phyloP scores from a whole-genome alignment of 2,329 filamentous ascomycete genomes.

The Paraphaeosphaeria sporulosa region DNA sequence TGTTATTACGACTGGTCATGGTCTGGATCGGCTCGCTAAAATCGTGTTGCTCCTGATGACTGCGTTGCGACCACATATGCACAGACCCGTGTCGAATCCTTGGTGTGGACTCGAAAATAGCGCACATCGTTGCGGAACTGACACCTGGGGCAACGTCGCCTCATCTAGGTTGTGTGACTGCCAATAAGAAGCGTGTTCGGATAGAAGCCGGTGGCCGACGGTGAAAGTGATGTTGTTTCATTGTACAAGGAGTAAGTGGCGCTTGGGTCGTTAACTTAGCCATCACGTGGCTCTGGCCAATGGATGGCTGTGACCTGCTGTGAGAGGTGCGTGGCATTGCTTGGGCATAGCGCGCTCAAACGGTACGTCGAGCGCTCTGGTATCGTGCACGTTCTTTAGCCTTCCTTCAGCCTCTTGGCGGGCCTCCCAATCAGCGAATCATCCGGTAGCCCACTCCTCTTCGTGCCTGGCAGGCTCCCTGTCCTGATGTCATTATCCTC shows the following conservation, averaged over 20 bases:
- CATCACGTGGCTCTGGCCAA: not conserved
- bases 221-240: not conserved
- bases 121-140: not conserved
- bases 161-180: not conserved
- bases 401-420: slow-evolving; percentile 62
- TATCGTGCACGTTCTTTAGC: slow-evolving; percentile 19
- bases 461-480: slow-evolving; percentile 87
- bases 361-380: not conserved
- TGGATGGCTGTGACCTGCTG: not conserved
- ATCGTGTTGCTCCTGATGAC: not conserved
- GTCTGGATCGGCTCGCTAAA: not conserved
- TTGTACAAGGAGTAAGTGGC: not conserved
- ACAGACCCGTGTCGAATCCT: not conserved
- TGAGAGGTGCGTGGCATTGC: not conserved
- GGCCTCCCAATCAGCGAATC: slow-evolving; percentile 71
- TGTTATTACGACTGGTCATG: not conserved
- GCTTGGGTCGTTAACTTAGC: not conserved
- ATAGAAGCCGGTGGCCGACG: not conserved
- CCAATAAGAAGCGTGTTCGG: not conserved
- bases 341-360: not conserved
- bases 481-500: slow-evolving; percentile 97
- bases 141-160: not conserved
- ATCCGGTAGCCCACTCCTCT: slow-evolving; percentile 84
- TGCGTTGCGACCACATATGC: not conserved
- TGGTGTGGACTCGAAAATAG: slow-evolving; percentile 3